Evolutionary conservation across 257 asterid species (phyloP).

Genomic region (Agastache rugosa): DNA sequence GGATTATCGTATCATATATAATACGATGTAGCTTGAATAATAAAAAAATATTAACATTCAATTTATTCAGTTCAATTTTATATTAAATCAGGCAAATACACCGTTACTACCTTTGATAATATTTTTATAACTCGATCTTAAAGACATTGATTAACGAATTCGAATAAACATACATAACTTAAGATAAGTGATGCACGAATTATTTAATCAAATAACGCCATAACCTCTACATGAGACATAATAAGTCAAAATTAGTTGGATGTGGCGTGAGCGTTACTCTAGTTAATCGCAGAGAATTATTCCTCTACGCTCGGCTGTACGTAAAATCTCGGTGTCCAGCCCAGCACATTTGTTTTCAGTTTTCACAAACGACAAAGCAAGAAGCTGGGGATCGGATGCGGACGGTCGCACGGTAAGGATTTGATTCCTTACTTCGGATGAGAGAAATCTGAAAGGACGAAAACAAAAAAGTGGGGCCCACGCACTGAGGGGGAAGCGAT

Average conservation of each 20-base stretch:
- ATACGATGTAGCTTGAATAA: no score
- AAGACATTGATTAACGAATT: no score
- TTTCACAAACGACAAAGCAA: no score
- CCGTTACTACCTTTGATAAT: no score
- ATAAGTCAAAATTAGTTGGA: constrained; percentile 24
- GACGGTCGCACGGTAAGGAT: constrained; percentile 12
- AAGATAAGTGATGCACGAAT: no score
- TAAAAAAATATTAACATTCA: no score
- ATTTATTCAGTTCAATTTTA: no score
- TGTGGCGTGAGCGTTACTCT: constrained; percentile 20
- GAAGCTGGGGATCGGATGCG: constrained; percentile 19
- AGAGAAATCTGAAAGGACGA: constrained; percentile 28
- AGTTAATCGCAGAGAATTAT: not conserved
- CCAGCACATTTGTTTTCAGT: not conserved
- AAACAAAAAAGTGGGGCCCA: constrained; percentile 30
- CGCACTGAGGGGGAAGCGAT: constrained; percentile 44
- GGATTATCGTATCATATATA: no score
- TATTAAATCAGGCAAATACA: no score
- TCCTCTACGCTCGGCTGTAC: not conserved
- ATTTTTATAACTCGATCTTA: no score
- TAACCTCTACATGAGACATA: not conserved
- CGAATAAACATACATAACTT: no score
- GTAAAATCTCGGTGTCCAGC: not conserved
- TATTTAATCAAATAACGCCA: no score
- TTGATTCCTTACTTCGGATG: constrained; percentile 54